A percentile compares a stretch with the other conserved stretches of the same genome.
These are phyloP conservation scores for Exidia glandulosa DNA, from an alignment of 768 basidiomycete species.

Conservation along the genomic window DNA sequence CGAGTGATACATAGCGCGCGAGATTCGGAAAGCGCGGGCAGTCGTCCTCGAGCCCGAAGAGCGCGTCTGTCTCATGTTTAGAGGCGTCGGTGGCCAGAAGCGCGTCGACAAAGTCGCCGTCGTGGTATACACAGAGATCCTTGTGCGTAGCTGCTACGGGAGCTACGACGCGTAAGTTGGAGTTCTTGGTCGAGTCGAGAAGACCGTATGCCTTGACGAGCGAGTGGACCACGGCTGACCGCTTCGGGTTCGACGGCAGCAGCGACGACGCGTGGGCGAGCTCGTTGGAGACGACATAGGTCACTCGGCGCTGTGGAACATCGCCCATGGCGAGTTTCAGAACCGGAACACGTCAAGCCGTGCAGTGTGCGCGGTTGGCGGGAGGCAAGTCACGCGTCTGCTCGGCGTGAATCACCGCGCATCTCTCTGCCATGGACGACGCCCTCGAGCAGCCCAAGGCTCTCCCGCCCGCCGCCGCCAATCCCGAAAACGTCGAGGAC, in stretches of 20 bases:
- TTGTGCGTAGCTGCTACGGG: conserved; percentile 43
- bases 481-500: conserved; percentile 26
- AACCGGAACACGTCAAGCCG: too few species aligned
- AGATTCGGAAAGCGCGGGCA: conserved; percentile 70
- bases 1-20: conserved; percentile 50
- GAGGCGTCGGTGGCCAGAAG: conserved; percentile 31
- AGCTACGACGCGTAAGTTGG: conserved; percentile 30
- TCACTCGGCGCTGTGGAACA: conserved; percentile 20
- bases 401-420: background rate
- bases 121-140: conserved; percentile 60
- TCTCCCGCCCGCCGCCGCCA: conserved; percentile 14
- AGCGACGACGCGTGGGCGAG: conserved; percentile 46
- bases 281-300: conserved; percentile 48
- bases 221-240: conserved; percentile 57
- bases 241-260: conserved; percentile 58
- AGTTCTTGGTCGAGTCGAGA: conserved; percentile 17
- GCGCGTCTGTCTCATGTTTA: conserved; percentile 12
- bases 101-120: conserved; percentile 55
- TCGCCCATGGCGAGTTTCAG: too few species aligned
- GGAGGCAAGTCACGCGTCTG: too few species aligned
- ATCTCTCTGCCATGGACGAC: conserved; percentile 7
- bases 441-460: conserved; percentile 7
- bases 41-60: conserved; percentile 59
- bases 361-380: too few species aligned
- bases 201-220: conserved; percentile 44